phyloP scores from a whole-genome alignment of 148 eudicot genomes.

The Oxyria digyna region DNA sequence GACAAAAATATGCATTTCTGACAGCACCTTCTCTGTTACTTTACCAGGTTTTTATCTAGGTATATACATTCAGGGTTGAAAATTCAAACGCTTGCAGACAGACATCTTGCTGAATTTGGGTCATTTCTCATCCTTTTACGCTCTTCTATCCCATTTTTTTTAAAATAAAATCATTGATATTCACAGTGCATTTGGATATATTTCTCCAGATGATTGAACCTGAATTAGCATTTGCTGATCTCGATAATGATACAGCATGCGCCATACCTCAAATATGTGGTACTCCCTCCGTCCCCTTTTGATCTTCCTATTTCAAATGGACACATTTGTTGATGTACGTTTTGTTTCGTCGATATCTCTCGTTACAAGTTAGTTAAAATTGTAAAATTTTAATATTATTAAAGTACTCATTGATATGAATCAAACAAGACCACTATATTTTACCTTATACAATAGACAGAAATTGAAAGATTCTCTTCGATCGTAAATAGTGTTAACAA shows the following conservation, averaged over 20 bases:
- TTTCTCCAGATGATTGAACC: constrained; percentile 87
- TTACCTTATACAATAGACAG: too few relatives aligned
- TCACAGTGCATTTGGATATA: constrained; percentile 4
- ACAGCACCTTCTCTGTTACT: neutral
- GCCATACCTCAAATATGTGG: constrained; percentile 99
- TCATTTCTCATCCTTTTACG: constrained; percentile 14
- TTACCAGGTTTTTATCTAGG: constrained; percentile 27
- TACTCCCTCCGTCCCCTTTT: too few relatives aligned
- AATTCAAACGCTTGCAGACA: constrained; percentile 95
- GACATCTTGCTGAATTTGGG: constrained; percentile 99
- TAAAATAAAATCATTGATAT: neutral
- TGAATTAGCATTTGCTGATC: constrained; percentile 96
- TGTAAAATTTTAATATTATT: too few relatives aligned
- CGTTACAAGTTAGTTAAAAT: too few relatives aligned
- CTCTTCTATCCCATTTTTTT: neutral
- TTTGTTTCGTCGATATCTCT: too few relatives aligned
- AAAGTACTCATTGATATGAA: too few relatives aligned
- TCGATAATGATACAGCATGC: constrained; percentile 98
- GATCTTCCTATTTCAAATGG: too few relatives aligned
- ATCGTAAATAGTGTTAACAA: too few relatives aligned
- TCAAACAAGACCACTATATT: too few relatives aligned
- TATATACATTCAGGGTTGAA: constrained; percentile 94
- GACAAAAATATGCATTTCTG: too few relatives aligned
- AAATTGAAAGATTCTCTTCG: too few relatives aligned
- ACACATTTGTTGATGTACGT: too few relatives aligned